Base-by-base conservation (phyloP, 2,329 filamentous ascomycete species). In the Colletotrichum navitas region DNA sequence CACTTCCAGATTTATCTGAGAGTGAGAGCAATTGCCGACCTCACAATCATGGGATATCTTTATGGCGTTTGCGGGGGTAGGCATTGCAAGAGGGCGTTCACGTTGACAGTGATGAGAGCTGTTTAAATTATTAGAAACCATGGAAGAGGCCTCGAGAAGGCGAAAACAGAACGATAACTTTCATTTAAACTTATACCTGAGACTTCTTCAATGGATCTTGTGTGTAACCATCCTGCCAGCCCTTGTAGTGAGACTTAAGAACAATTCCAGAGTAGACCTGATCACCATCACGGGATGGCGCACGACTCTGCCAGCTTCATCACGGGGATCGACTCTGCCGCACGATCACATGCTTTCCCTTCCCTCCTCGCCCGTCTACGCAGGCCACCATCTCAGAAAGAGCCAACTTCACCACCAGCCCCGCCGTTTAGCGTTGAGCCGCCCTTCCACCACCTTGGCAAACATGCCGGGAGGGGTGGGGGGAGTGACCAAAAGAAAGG, bases 21-120 rank as follows among this genome's bases (percentile, higher is more conserved):
- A 39, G 58, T 51, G 34, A 41, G 43, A 63, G 54, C 47, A 49
- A 47, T 39, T 47, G 60, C 59, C 65, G 54, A 68, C 59, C 65
- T 71, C 55, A 66, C 61, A 58, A 51, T 12, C 26, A 60, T 69
- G 69, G 69, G 54, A 65, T 55, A 58, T 71, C 21, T 61, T 68
- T 66, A 56, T 52, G 70, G 70, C 66, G 70, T 72, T 72, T 55
- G 62, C 41, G 51, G 43, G 67, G 70, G 70, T 36, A 29, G 70
- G 70, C 49, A 72, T 71, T 63, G 61, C 61, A 4, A 58, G 36
- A 45, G 39, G 70, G 70, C 66, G 70, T 72, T 71, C 52, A 60
- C 51, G 58, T 26, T 10, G 6, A 54, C 59, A 68, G 66, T 68
- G 24, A 41, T 49, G 36, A n/a, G 21, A 68, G 51, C 60, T 69